Evolutionary conservation across 345 rosid species (phyloP), one percentile per base, ranked within the genome.

Genomic region (Pelargonium nanum): DNA sequence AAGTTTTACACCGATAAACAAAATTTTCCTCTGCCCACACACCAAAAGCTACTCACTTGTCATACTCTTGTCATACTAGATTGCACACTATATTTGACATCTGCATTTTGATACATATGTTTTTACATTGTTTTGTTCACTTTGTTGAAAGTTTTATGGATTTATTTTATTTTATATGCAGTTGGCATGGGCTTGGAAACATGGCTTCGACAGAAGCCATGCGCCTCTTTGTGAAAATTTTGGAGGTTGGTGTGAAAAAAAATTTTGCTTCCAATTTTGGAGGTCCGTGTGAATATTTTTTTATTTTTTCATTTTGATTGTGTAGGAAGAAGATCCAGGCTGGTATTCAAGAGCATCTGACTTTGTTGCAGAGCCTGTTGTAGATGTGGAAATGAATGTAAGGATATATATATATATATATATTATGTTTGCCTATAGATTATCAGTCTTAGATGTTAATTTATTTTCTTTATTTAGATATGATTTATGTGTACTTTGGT

Each of bases 151-250:
- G 57, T 70, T 22, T 56, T 68, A 34, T 68, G 65, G 55, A 22
- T 22, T 60, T n/a, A n/a, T n/a, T 73, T 60, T 34, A 63, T 74
- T 52, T 25, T 59, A 44, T 68, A 17, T 73, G 77, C 78, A 94
- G 99, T 77, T 94, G 99, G 99, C 83, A 94, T 75, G 92, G 83
- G 59, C 95, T 94, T 16, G 97, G 89, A 68, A 80, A 81, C 74
- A 94, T 94, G 99, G 85, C 83, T 26, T 70, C 96, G 58, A 75
- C 95, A 22, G 99, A 94, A 81, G 97, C 97, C 45, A 94, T 94
- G 99, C 96, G 97, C 60, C 96, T 94, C 44, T 94, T 94, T 80
- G 97, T 90, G 80, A 94, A 94, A 77, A 86, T 94, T 71, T 72
- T 94, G 70, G 99, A 94, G 99, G 99, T 90, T 59, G 65, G 44